Conservation (phyloP, 2,329 filamentous ascomycete species). For the Penicillium sp. region DNA sequence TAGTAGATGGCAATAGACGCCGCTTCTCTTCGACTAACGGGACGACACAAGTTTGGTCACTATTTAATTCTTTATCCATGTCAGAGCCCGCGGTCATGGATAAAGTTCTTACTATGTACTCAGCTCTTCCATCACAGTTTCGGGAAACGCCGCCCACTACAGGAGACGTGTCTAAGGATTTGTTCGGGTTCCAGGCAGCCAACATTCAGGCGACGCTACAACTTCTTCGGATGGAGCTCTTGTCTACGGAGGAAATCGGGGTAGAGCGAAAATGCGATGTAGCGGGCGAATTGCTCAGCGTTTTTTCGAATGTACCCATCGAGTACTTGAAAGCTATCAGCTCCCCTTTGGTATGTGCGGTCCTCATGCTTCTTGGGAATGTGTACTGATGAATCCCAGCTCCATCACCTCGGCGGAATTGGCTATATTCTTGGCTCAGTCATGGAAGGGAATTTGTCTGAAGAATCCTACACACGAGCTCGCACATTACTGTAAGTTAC, state of each 20-base stretch:
- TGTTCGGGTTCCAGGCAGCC: constrained; percentile 52
- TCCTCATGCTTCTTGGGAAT: background rate
- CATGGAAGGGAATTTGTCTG: constrained; percentile 46
- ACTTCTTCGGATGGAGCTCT: constrained; percentile 51
- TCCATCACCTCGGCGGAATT: constrained; percentile 52
- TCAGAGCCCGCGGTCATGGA: constrained; percentile 27
- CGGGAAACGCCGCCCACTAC: constrained; percentile 27
- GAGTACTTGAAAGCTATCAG: constrained; percentile 51
- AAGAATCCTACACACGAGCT: constrained; percentile 44
- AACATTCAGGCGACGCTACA: constrained; percentile 54
- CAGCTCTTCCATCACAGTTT: constrained; percentile 25
- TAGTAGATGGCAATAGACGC: constrained; percentile 29
- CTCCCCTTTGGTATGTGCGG: constrained; percentile 40
- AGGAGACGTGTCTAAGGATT: constrained; percentile 36
- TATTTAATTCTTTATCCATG: constrained; percentile 22
- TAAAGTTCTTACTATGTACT: constrained; percentile 24
- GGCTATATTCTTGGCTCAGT: constrained; percentile 52
- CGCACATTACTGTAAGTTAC: constrained; percentile 40
- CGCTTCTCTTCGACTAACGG: constrained; percentile 23
- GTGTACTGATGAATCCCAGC: constrained; percentile 12
- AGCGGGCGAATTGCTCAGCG: constrained; percentile 46
- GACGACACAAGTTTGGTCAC: constrained; percentile 24
- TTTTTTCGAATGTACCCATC: constrained; percentile 46
- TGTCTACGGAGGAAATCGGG: constrained; percentile 36
- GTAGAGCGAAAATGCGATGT: constrained; percentile 50